A percentile compares a stretch with the other conserved stretches of the same genome.
Conservation (phyloP, 495 filamentous ascomycete genomes). For the Mycothermus thermophilus region DNA sequence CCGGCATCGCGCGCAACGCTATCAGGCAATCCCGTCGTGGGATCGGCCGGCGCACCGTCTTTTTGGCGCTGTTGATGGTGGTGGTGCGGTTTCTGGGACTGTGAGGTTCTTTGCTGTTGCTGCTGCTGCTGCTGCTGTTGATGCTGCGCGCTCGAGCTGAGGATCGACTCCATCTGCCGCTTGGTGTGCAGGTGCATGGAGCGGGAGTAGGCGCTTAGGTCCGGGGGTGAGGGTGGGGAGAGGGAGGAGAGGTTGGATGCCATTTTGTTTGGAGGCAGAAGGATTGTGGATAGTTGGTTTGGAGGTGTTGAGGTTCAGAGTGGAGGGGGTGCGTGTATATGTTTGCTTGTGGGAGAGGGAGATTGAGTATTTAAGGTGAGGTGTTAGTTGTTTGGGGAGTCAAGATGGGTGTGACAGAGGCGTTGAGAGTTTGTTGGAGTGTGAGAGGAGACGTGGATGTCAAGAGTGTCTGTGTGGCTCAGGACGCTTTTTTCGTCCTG, state of each 20-base stretch:
- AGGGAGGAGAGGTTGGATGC: too few relatives aligned
- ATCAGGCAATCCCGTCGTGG: slow-evolving; percentile 6
- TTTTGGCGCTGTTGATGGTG: slow-evolving; percentile 14
- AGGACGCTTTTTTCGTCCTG: too few relatives aligned
- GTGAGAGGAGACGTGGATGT: too few relatives aligned
- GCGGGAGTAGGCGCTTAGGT: slow-evolving; percentile 31
- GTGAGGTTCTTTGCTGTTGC: not conserved
- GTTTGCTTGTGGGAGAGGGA: too few relatives aligned
- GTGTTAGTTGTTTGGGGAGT: too few relatives aligned
- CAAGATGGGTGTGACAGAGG: too few relatives aligned
- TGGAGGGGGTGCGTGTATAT: too few relatives aligned
- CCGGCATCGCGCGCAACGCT: too few relatives aligned
- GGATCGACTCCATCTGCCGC: slow-evolving; percentile 36
- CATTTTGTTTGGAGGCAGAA: too few relatives aligned
- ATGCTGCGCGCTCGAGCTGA: slow-evolving; percentile 1
- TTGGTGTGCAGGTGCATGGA: slow-evolving; percentile 40
- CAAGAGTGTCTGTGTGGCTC: too few relatives aligned
- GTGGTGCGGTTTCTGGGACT: slow-evolving; percentile 18
- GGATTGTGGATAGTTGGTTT: not conserved
- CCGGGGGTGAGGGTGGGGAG: slow-evolving; percentile 28
- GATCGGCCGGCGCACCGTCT: slow-evolving; percentile 7
- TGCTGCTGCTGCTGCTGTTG: slow-evolving; percentile 7
- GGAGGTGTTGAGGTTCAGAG: not conserved
- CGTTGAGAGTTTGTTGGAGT: too few relatives aligned
- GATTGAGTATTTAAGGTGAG: too few relatives aligned